Evolutionary conservation across 257 asterid genomes (phyloP).

Genomic region (Rauvolfia tetraphylla): DNA sequence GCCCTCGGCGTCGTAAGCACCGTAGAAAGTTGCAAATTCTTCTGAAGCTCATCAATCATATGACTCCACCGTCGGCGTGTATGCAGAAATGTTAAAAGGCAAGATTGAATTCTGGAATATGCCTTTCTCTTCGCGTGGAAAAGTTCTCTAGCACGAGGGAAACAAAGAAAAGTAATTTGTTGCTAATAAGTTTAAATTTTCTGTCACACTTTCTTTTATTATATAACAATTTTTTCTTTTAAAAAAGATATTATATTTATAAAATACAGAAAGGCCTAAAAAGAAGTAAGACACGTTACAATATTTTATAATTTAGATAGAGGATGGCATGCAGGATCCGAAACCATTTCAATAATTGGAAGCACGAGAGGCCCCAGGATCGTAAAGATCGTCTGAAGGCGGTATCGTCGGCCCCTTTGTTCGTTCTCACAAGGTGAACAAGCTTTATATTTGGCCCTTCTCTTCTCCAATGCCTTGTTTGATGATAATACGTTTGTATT

Average conservation of each 20-base stretch:
- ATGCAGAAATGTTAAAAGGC: conserved; percentile 44
- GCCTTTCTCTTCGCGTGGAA: conserved; percentile 19
- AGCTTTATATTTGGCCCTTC: conserved; percentile 35
- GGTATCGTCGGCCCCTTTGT: conserved; percentile 29
- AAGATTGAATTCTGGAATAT: conserved; percentile 41
- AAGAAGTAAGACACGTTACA: too few species aligned
- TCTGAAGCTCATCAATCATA: conserved; percentile 46
- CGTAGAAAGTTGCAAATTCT: too few species aligned
- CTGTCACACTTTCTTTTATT: too few species aligned
- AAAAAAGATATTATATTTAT: too few species aligned
- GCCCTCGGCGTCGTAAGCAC: too few species aligned
- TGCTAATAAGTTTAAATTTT: too few species aligned
- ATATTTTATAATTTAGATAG: too few species aligned
- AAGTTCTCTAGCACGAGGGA: conserved; percentile 22
- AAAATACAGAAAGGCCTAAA: too few species aligned
- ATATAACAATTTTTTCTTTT: too few species aligned
- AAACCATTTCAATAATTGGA: too few species aligned
- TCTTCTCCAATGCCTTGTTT: conserved; percentile 22
- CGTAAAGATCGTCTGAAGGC: conserved; percentile 39
- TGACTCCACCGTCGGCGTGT: conserved; percentile 44
- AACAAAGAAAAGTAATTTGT: conserved; percentile 29
- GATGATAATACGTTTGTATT: conserved; percentile 33
- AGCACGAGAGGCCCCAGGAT: conserved; percentile 39
- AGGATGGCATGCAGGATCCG: too few species aligned
- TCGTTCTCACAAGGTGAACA: conserved; percentile 31